Conservation (phyloP, 2,329 filamentous ascomycete species). For the Calonectria hawksworthii region DNA sequence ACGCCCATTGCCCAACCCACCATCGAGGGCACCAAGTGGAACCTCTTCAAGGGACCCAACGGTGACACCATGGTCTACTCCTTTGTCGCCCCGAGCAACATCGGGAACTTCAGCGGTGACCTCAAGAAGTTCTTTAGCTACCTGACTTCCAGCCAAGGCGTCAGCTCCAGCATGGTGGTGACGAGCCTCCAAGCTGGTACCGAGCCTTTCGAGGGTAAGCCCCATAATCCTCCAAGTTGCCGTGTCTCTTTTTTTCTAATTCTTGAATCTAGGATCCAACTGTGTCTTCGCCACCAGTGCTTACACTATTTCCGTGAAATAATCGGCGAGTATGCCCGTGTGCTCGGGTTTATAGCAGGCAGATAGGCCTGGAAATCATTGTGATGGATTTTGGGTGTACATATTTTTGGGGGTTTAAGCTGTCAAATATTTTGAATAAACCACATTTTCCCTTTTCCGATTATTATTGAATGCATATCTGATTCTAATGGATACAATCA, state of each 20-base stretch:
- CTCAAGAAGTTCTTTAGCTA: conserved; percentile 70
- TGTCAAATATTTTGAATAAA: background rate
- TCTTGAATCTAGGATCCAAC: background rate
- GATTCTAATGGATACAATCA: background rate
- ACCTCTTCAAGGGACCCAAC: conserved; percentile 71
- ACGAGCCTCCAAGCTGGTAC: conserved; percentile 55
- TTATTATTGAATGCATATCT: too few relatives aligned
- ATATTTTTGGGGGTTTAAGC: background rate
- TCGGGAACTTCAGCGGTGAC: conserved; percentile 68
- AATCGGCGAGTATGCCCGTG: background rate
- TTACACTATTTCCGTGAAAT: conserved; percentile 25
- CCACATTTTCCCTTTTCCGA: background rate
- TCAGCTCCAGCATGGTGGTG: conserved; percentile 32
- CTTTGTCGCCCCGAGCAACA: conserved; percentile 57
- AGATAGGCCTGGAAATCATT: background rate
- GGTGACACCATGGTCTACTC: conserved; percentile 71
- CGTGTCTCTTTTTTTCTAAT: background rate
- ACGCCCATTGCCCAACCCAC: conserved; percentile 55
- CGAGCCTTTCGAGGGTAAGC: conserved; percentile 65
- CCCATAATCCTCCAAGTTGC: too few relatives aligned
- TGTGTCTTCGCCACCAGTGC: conserved; percentile 14
- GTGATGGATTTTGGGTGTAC: background rate
- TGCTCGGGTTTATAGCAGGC: background rate
- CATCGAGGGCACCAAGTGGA: conserved; percentile 66
- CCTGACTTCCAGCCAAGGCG: conserved; percentile 61